Conservation (phyloP, 768 basidiomycete genomes). For the Suillus sp. region DNA sequence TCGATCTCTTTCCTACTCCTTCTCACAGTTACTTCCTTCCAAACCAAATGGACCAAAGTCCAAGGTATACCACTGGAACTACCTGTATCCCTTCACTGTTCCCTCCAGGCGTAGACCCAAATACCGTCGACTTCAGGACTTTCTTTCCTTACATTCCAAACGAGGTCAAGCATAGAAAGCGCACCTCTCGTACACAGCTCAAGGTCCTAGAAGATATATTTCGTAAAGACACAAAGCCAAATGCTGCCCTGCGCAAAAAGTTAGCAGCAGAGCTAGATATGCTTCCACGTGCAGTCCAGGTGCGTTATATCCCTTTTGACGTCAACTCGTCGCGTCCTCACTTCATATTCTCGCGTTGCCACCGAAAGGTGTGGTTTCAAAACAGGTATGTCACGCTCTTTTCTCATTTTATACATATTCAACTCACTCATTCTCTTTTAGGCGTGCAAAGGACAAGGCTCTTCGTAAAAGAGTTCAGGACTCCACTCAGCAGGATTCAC, state of each 20-base stretch:
- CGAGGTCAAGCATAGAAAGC: conserved; percentile 91
- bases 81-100: conserved; percentile 50
- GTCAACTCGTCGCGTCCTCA: conserved; percentile 23
- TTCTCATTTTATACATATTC: conserved; percentile 16
- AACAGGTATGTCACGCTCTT: conserved; percentile 56
- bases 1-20: conserved; percentile 18
- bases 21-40: conserved; percentile 23
- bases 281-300: conserved; percentile 95
- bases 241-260: conserved; percentile 73
- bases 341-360: conserved; percentile 18
- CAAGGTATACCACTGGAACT: conserved; percentile 30
- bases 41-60: conserved; percentile 31
- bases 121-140: conserved; percentile 73
- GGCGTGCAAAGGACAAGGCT: conserved; percentile 85
- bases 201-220: conserved; percentile 88
- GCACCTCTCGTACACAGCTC: conserved; percentile 88
- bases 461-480: conserved; percentile 51
- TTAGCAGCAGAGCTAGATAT: conserved; percentile 85
- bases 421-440: conserved; percentile 27
- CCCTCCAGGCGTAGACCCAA: conserved; percentile 60
- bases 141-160: conserved; percentile 90
- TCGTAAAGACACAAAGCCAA: conserved; percentile 88
- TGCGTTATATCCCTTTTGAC: conserved; percentile 38
- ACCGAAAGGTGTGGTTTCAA: conserved; percentile 84
- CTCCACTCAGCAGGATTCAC: conserved; percentile 20